These are phyloP conservation scores for Phytophthora kernoviae DNA, from an alignment of 352 stramenopile genomes.

Conservation along the genomic window DNA sequence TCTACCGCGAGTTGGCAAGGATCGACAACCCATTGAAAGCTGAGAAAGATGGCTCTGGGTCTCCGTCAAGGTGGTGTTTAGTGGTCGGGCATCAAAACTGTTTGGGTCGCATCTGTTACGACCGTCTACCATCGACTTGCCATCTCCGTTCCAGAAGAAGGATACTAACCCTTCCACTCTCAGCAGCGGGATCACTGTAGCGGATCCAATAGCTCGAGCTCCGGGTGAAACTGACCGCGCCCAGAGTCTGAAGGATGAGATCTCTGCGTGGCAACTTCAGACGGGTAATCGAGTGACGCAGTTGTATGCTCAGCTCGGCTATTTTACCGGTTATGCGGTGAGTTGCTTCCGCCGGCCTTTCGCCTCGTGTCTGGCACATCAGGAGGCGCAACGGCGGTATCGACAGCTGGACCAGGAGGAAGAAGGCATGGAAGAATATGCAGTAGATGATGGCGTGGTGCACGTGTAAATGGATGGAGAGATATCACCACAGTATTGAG, in stretches of 20 bases:
- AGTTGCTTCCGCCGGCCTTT: slow-evolving; percentile 41
- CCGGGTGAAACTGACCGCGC: slow-evolving; percentile 31
- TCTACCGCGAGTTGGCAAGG: slow-evolving; percentile 51
- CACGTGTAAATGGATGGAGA: slow-evolving; percentile 13
- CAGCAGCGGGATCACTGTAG: slow-evolving; percentile 21
- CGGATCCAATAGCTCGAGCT: slow-evolving; percentile 32
- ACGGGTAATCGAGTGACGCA: slow-evolving; percentile 31
- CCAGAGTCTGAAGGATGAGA: slow-evolving; percentile 52
- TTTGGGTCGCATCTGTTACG: slow-evolving; percentile 72
- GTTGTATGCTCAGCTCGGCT: slow-evolving; percentile 38
- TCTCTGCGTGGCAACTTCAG: slow-evolving; percentile 47
- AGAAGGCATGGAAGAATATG: slow-evolving; percentile 46
- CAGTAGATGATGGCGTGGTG: slow-evolving; percentile 36
- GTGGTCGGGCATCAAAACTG: slow-evolving; percentile 70
- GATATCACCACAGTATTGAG: not conserved
- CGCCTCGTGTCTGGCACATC: slow-evolving; percentile 36
- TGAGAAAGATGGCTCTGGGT: slow-evolving; percentile 25
- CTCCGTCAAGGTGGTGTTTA: slow-evolving; percentile 64
- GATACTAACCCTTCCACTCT: slow-evolving; percentile 6
- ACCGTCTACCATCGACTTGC: slow-evolving; percentile 62
- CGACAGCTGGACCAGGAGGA: slow-evolving; percentile 41
- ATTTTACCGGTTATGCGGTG: slow-evolving; percentile 25
- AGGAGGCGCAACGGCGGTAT: slow-evolving; percentile 36
- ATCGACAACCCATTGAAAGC: slow-evolving; percentile 41
- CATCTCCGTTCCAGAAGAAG: slow-evolving; percentile 26